These are phyloP conservation scores for Magnolia changhungtana DNA, from an alignment of 164 flowering plant species.

Conservation along the genomic window DNA sequence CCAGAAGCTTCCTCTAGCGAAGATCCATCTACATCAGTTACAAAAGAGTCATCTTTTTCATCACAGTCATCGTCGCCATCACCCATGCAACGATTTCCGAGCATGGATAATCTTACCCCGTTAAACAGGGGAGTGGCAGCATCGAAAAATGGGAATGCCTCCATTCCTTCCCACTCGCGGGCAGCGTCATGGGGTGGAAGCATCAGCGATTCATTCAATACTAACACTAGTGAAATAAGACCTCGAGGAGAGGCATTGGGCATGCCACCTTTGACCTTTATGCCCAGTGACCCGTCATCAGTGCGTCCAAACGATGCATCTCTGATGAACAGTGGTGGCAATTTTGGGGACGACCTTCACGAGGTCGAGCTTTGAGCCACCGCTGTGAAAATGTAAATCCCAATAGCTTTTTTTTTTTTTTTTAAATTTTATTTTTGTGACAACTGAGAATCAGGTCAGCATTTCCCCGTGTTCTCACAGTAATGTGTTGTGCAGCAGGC, in stretches of 20 bases:
- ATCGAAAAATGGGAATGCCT: slow-evolving; percentile 17
- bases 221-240: slow-evolving; percentile 24
- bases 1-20: slow-evolving; percentile 27
- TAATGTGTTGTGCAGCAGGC: not conserved
- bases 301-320: slow-evolving; percentile 6
- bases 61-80: slow-evolving; percentile 26
- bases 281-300: slow-evolving; percentile 31
- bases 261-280: slow-evolving; percentile 36
- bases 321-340: slow-evolving; percentile 27
- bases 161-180: slow-evolving; percentile 42
- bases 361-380: slow-evolving; percentile 65
- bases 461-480: slow-evolving; percentile 6
- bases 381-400: not conserved
- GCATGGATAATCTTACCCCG: slow-evolving; percentile 56
- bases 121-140: slow-evolving; percentile 15
- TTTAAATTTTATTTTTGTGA: not conserved
- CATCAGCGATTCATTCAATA: slow-evolving; percentile 35
- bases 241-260: slow-evolving; percentile 45
- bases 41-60: slow-evolving; percentile 26
- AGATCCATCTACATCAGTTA: slow-evolving; percentile 34
- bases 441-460: slow-evolving; percentile 2
- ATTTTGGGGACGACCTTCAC: slow-evolving; percentile 58
- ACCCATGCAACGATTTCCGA: slow-evolving; percentile 60
- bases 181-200: slow-evolving; percentile 90
- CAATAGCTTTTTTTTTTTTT: not conserved